Evolutionary conservation across 2,329 filamentous ascomycete genomes (phyloP), one percentile per base, ranked within the genome.

Genomic region (Lachnellula suecica): DNA sequence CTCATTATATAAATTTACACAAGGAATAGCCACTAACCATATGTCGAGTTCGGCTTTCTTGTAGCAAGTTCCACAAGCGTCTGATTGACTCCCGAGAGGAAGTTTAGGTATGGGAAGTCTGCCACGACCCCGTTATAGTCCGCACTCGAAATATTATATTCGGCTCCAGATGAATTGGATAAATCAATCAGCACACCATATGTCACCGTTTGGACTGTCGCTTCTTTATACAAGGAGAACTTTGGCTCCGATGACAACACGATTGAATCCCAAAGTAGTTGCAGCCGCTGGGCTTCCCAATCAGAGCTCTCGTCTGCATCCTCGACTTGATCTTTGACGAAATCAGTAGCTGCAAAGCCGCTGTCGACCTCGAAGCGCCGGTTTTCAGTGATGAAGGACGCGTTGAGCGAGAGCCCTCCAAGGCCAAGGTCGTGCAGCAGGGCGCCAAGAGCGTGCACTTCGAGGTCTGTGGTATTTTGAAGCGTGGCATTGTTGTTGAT

Each of bases 361-460:
- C 76, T 72, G 59, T 79, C 76, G 31, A 79, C 73, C 56, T 79
- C 76, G 63, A 79, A 79, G 20, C 75, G 72, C 23, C 71, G 72
- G 61, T 78, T 73, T 1, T 56, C 40, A 45, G 69, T 74, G 31
- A 75, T 57, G 11, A 72, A 52, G 40, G 64, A 60, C 17, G 65
- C 66, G 4, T 63, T 69, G 19, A 61, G 64, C 49, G 71, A n/a
- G n/a, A n/a, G n/a, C n/a, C n/a, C n/a, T n/a, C n/a, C 71, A 71
- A 70, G 73, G 22, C 73, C 73, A 1, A 75, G 63, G 42, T 75
- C 72, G 54, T 77, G 74, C 40, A 76, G 65, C 17, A 76, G 61
- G 9, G 69, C 61, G 5, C 68, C 67, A 5, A 76, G 58, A 22
- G 69, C 71, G 47, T 73, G 68, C 25, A 69, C 68, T 57, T 74